These are phyloP conservation scores for Fusarium circinatum DNA, from an alignment of 2,329 filamentous ascomycete species.

Conservation along the genomic window DNA sequence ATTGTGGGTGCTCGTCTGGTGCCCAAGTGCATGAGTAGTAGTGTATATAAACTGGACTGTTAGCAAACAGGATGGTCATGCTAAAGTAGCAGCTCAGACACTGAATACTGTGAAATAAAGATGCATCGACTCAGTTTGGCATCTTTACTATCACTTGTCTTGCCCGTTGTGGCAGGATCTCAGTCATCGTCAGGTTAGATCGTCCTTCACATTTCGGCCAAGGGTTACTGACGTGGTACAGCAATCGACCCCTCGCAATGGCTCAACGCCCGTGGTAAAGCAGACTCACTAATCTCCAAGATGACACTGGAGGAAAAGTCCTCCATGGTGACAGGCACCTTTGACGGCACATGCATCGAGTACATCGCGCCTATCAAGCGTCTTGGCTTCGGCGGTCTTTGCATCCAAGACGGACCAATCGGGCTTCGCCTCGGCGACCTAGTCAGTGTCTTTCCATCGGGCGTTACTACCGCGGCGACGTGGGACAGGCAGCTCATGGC, in stretches of 20 bases:
- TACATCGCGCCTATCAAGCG: slow-evolving; percentile 52
- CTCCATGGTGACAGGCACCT: slow-evolving; percentile 47
- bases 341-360: slow-evolving; percentile 47
- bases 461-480: slow-evolving; percentile 67
- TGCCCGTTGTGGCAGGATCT: not conserved
- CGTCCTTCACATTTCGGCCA: fast-evolving
- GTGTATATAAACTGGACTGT: not conserved
- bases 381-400: slow-evolving; percentile 55
- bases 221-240: not conserved
- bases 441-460: slow-evolving; percentile 59
- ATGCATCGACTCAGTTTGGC: not conserved
- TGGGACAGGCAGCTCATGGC: slow-evolving; percentile 80
- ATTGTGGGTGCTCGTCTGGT: not conserved
- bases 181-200: not conserved
- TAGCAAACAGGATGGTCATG: not conserved
- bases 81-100: not conserved
- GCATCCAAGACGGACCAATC: slow-evolving; percentile 52
- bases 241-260: not conserved
- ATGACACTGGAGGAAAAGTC: slow-evolving; percentile 47
- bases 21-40: not conserved
- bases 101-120: not conserved
- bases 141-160: not conserved
- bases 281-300: slow-evolving; percentile 23
- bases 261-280: not conserved
- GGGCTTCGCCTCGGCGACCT: slow-evolving; percentile 50